Evolutionary conservation across 148 eudicot genomes (phyloP).

Genomic region (Silene latifolia): DNA sequence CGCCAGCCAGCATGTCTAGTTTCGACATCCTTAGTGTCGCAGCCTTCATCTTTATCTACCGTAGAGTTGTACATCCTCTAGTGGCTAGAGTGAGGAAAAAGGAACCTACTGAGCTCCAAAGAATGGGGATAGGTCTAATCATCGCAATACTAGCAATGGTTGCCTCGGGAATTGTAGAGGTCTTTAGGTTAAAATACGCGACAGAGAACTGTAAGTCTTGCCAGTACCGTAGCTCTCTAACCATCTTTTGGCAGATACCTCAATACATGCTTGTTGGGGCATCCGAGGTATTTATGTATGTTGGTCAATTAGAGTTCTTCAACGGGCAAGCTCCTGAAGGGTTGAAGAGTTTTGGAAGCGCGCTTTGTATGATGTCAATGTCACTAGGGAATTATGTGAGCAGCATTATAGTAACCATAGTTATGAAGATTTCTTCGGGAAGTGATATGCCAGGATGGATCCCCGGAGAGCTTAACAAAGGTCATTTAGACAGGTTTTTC

Average conservation of each 20-base stretch:
- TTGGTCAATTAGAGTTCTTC: conserved; percentile 72
- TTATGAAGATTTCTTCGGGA: conserved; percentile 44
- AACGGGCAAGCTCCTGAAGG: conserved; percentile 68
- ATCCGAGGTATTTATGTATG: conserved; percentile 75
- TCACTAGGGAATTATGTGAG: conserved; percentile 70
- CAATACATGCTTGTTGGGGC: conserved; percentile 67
- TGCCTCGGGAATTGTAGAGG: conserved; percentile 52
- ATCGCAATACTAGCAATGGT: conserved; percentile 58
- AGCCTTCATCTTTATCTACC: conserved; percentile 53
- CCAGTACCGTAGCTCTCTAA: conserved; percentile 36
- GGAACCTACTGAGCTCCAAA: conserved; percentile 58
- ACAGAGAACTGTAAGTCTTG: conserved; percentile 27
- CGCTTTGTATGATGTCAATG: conserved; percentile 69
- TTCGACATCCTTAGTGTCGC: conserved; percentile 72
- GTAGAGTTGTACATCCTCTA: conserved; percentile 50
- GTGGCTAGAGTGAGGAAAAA: conserved; percentile 33
- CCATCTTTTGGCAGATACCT: conserved; percentile 76
- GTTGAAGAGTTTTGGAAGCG: conserved; percentile 72
- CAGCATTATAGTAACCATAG: conserved; percentile 52
- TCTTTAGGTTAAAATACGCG: conserved; percentile 40
- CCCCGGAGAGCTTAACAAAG: conserved; percentile 61
- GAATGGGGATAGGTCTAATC: conserved; percentile 70
- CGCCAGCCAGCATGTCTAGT: conserved; percentile 83
- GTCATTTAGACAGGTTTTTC: conserved; percentile 61
- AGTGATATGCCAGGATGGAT: conserved; percentile 63